Conservation (phyloP, 2,329 filamentous ascomycete species). For the Laburnicola sp. region DNA sequence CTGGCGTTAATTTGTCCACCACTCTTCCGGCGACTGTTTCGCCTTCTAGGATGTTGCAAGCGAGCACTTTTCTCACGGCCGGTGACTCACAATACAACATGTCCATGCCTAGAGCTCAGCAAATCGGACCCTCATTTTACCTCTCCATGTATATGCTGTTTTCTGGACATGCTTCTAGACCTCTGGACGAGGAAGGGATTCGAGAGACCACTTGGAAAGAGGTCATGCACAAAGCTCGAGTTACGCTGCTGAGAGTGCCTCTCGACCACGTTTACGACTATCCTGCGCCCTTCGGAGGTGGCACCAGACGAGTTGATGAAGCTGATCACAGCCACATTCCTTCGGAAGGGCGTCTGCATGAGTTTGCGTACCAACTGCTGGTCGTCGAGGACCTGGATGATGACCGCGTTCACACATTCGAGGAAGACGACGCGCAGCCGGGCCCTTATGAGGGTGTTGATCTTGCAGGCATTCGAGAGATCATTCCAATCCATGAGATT, state of each 20-base stretch:
- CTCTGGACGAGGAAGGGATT: conserved; percentile 59
- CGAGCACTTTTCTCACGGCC: conserved; percentile 85
- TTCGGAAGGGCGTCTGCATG: conserved; percentile 54
- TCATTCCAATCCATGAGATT: conserved; percentile 71
- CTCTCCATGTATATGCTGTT: conserved; percentile 96
- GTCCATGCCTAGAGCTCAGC: conserved; percentile 65
- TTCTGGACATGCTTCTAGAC: conserved; percentile 68
- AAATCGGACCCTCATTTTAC: conserved; percentile 85
- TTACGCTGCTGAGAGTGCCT: conserved; percentile 76
- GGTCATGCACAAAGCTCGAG: conserved; percentile 87
- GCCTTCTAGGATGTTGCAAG: conserved; percentile 86
- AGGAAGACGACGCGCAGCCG: conserved; percentile 61
- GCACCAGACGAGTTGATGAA: conserved; percentile 18
- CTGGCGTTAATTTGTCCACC: conserved; percentile 82
- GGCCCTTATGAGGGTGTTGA: conserved; percentile 63
- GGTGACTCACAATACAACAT: conserved; percentile 82
- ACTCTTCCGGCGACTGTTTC: conserved; percentile 81
- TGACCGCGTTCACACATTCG: conserved; percentile 67
- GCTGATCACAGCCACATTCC: conserved; percentile 37
- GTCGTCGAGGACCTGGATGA: conserved; percentile 82
- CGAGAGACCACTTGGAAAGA: conserved; percentile 87
- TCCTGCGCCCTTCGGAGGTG: conserved; percentile 29
- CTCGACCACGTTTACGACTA: conserved; percentile 58
- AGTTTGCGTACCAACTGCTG: conserved; percentile 80
- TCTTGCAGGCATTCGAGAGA: conserved; percentile 66